A percentile compares a stretch with the other conserved stretches of the same genome.
Conservation (phyloP, 1,284 basidiomycete genomes). For the Chalciporus piperatoides region DNA sequence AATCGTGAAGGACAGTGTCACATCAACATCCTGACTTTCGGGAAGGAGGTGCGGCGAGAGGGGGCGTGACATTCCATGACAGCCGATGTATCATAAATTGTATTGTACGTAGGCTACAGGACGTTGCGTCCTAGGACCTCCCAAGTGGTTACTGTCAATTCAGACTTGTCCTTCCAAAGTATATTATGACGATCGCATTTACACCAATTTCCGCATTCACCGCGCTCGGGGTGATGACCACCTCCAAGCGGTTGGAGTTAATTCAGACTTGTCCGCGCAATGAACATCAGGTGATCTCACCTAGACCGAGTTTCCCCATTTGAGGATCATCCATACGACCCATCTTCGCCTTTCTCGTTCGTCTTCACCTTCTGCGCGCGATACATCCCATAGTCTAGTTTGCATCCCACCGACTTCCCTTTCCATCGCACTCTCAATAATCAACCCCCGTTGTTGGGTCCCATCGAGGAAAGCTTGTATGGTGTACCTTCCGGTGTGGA, state of each 20-base stretch:
- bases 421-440: slow-evolving; percentile 48
- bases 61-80: slow-evolving; percentile 17
- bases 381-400: slow-evolving; percentile 50
- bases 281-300: slow-evolving; percentile 1
- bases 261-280: not conserved
- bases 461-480: slow-evolving; percentile 54
- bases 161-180: not conserved
- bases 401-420: slow-evolving; percentile 39
- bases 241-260: not conserved
- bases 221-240: not conserved
- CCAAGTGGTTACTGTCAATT: not conserved
- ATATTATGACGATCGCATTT: not conserved
- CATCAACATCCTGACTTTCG: slow-evolving; percentile 34
- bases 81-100: not conserved
- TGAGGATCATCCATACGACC: slow-evolving; percentile 64
- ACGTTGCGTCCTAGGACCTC: not conserved
- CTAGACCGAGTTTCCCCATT: slow-evolving; percentile 38
- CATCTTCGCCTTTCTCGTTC: slow-evolving; percentile 63
- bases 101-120: slow-evolving; percentile 2
- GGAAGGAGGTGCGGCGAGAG: slow-evolving; percentile 22
- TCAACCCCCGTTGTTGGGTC: slow-evolving; percentile 37
- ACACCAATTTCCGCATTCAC: not conserved
- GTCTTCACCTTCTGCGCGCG: slow-evolving; percentile 49
- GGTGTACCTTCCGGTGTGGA: slow-evolving; percentile 72
- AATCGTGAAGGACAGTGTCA: slow-evolving; percentile 30